phyloP scores from a whole-genome alignment of 768 basidiomycete genomes.

The Cystobasidium tubakii region DNA sequence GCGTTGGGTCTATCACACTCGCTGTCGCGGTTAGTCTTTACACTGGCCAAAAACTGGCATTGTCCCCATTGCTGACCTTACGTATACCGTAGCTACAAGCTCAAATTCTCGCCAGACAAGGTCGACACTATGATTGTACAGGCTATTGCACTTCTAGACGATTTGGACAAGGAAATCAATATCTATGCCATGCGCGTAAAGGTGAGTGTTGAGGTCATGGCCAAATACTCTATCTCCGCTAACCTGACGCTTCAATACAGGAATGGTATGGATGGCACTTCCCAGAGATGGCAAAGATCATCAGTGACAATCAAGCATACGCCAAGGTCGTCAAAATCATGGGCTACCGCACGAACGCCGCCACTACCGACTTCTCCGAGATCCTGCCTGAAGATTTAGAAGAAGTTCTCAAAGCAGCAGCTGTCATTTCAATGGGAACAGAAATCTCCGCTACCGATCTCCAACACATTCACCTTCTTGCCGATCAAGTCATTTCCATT shows the following conservation, averaged over 20 bases:
- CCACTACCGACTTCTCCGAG: constrained; percentile 73
- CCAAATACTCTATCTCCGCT: too few species aligned
- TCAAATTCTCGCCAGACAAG: constrained; percentile 99
- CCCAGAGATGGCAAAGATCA: constrained; percentile 98
- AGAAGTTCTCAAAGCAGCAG: constrained; percentile 84
- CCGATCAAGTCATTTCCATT: constrained; percentile 97
- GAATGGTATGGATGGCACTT: constrained; percentile 99
- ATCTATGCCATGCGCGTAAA: constrained; percentile 99
- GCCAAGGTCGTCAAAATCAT: constrained; percentile 86
- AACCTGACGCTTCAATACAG: too few species aligned
- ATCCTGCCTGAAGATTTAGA: constrained; percentile 97
- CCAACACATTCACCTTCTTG: constrained; percentile 89
- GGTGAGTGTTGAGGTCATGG: too few species aligned
- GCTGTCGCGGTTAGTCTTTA: constrained; percentile 65
- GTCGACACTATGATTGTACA: constrained; percentile 99
- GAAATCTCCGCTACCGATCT: constrained; percentile 97
- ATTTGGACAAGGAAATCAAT: constrained; percentile 99
- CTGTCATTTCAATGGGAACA: constrained; percentile 98
- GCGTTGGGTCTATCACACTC: constrained; percentile 95
- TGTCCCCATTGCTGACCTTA: background rate
- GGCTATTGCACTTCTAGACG: constrained; percentile 93
- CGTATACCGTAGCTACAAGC: constrained; percentile 71
- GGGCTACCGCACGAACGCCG: constrained; percentile 91
- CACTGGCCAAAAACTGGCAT: background rate
- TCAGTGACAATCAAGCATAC: constrained; percentile 93